Percentiles rank a stretch among this genome's conserved stretches.
These are phyloP conservation scores for Brassica balearica DNA, from an alignment of 441 rosid genomes.

Conservation along the genomic window DNA sequence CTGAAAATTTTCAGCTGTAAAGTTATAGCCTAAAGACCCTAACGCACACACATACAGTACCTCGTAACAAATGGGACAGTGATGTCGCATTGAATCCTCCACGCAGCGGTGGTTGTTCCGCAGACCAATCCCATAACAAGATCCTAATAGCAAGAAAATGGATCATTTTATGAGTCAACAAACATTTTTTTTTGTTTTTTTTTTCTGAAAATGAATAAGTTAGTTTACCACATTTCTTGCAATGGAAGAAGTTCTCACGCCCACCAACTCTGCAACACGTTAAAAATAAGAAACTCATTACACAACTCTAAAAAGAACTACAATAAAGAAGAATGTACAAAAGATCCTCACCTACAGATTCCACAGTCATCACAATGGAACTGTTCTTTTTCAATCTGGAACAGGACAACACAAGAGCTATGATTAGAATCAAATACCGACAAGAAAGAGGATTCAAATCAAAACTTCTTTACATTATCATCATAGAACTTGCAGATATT, in stretches of 20 bases:
- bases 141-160: constrained; percentile 52
- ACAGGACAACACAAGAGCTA: background rate
- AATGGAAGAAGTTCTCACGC: constrained; percentile 78
- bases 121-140: constrained; percentile 75
- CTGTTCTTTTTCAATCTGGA: constrained; percentile 74
- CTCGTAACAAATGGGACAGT: constrained; percentile 97
- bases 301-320: background rate
- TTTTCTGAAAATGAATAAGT: background rate
- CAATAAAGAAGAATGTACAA: background rate
- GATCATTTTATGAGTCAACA: background rate
- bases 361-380: constrained; percentile 96
- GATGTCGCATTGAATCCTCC: constrained; percentile 97
- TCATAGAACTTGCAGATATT: constrained; percentile 86
- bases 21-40: background rate
- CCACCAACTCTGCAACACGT: constrained; percentile 79
- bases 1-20: background rate
- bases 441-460: constrained; percentile 5
- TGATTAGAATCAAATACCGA: background rate
- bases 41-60: constrained; percentile 44
- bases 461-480: constrained; percentile 64
- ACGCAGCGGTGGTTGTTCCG: constrained; percentile 82
- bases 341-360: constrained; percentile 70
- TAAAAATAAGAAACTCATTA: too few species aligned
- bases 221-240: constrained; percentile 86
- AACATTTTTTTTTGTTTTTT: background rate